A percentile compares a stretch with the other conserved stretches of the same genome.
phyloP scores from a whole-genome alignment of 2,329 filamentous ascomycete species.

The Aureobasidium sp. region DNA sequence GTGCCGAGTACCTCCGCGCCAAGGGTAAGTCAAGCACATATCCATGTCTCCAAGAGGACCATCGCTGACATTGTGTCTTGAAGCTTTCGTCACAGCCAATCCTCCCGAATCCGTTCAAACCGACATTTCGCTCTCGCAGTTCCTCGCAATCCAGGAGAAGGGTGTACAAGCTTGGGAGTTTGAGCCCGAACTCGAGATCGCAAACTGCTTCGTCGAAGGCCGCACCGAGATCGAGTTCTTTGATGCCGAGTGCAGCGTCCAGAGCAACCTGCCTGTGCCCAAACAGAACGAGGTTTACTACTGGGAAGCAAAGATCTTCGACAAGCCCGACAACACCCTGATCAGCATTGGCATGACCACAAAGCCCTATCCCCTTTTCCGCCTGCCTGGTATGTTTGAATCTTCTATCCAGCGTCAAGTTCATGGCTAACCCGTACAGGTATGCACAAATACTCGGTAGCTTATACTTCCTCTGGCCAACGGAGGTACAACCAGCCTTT shows the following conservation, averaged over 20 bases:
- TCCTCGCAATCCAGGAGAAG: constrained; percentile 97
- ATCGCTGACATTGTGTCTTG: constrained; percentile 22
- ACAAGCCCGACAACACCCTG: constrained; percentile 83
- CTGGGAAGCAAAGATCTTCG: constrained; percentile 98
- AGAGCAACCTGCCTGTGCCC: constrained; percentile 91
- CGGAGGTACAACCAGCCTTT: constrained; percentile 94
- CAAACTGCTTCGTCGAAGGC: constrained; percentile 95
- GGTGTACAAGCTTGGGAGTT: constrained; percentile 99
- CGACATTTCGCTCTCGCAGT: constrained; percentile 95
- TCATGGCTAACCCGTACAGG: constrained; percentile 43
- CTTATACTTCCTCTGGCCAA: constrained; percentile 81
- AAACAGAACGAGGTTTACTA: constrained; percentile 99
- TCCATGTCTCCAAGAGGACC: neutral
- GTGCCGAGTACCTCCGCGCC: constrained; percentile 84
- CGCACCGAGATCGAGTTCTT: constrained; percentile 98
- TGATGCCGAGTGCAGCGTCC: constrained; percentile 93
- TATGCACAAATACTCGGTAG: constrained; percentile 86
- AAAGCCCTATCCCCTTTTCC: constrained; percentile 92
- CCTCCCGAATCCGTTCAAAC: constrained; percentile 92
- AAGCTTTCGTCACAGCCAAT: constrained; percentile 90
- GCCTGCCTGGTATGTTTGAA: constrained; percentile 69
- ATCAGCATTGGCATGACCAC: constrained; percentile 92
- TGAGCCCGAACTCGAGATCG: constrained; percentile 96
- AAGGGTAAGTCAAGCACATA: constrained; percentile 60
- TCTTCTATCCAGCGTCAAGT: neutral